Conservation (phyloP, 31 red algal genomes). For the Pterothamnion heteromorphum region DNA sequence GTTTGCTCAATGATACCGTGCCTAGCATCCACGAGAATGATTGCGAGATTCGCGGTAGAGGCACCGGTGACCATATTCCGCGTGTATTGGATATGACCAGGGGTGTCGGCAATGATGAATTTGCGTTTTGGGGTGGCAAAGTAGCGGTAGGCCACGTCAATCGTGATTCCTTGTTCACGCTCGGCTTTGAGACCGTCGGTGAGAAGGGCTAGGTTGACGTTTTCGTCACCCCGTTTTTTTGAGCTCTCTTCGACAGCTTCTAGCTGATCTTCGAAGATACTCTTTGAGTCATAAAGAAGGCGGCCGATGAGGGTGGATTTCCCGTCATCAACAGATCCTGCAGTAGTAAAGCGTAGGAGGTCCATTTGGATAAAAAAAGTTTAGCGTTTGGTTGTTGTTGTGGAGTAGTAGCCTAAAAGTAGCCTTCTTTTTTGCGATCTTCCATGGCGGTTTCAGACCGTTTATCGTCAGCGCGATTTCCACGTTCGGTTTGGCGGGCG, state of each 20-base stretch:
- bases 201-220: not conserved
- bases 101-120: constrained; percentile 38
- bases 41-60: constrained; percentile 28
- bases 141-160: constrained; percentile 37
- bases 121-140: constrained; percentile 10
- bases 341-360: constrained; percentile 19
- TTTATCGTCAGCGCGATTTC: not conserved
- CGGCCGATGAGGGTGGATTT: constrained; percentile 40
- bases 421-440: constrained; percentile 29
- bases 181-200: constrained; percentile 32
- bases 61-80: constrained; percentile 41
- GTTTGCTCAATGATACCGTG: constrained; percentile 32
- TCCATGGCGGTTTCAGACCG: constrained; percentile 16
- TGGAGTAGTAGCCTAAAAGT: not conserved
- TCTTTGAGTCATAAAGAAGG: constrained; percentile 7
- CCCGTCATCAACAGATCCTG: constrained; percentile 30
- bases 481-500: not conserved
- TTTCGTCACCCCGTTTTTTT: not conserved
- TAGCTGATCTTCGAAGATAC: constrained; percentile 4
- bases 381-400: not conserved
- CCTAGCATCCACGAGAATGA: constrained; percentile 26
- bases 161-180: constrained; percentile 38
- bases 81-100: constrained; percentile 35
- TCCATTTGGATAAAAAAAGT: constrained; percentile 1
- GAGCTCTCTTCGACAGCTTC: not conserved